A percentile compares a stretch with the other conserved stretches of the same genome.
Evolutionary conservation across 495 filamentous ascomycete genomes (phyloP).

Genomic region (Trichoderma parareesei): DNA sequence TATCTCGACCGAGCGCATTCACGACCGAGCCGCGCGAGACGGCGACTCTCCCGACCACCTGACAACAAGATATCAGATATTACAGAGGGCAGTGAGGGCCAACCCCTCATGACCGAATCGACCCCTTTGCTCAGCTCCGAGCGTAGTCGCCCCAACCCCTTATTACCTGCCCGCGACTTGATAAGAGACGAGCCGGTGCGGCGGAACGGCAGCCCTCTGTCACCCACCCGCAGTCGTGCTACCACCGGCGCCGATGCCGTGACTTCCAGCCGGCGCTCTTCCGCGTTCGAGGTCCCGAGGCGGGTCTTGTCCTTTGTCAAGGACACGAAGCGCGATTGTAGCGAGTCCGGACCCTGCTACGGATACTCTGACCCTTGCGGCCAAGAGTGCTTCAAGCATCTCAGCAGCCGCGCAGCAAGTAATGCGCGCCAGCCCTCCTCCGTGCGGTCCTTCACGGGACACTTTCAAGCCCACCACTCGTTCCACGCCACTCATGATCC

Average conservation of each 20-base stretch:
- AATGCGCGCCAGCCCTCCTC: conserved; percentile 21
- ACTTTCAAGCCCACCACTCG: conserved; percentile 1
- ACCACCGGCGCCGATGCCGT: conserved; percentile 13
- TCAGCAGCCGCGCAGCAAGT: conserved; percentile 22
- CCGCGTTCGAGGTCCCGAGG: conserved; percentile 36
- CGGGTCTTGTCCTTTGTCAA: conserved; percentile 57
- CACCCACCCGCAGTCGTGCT: background rate
- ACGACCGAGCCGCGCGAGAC: conserved; percentile 15
- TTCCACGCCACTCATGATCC: conserved; percentile 21
- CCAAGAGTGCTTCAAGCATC: conserved; percentile 64
- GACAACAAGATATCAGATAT: conserved; percentile 7
- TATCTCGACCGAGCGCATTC: conserved; percentile 11
- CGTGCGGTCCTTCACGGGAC: conserved; percentile 18
- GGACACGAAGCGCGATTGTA: conserved; percentile 61
- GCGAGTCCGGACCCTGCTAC: conserved; percentile 67
- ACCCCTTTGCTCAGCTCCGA: conserved; percentile 22
- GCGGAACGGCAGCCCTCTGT: conserved; percentile 12
- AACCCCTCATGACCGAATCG: conserved; percentile 19
- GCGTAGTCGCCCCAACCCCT: background rate
- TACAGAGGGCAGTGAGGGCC: conserved; percentile 18
- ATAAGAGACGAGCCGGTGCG: background rate
- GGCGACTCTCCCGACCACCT: conserved; percentile 18
- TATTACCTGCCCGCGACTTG: background rate
- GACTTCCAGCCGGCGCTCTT: conserved; percentile 30
- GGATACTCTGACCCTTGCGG: conserved; percentile 83